These are phyloP conservation scores for Penicillium sp. DNA, from an alignment of 2,329 filamentous ascomycete genomes.

Conservation along the genomic window DNA sequence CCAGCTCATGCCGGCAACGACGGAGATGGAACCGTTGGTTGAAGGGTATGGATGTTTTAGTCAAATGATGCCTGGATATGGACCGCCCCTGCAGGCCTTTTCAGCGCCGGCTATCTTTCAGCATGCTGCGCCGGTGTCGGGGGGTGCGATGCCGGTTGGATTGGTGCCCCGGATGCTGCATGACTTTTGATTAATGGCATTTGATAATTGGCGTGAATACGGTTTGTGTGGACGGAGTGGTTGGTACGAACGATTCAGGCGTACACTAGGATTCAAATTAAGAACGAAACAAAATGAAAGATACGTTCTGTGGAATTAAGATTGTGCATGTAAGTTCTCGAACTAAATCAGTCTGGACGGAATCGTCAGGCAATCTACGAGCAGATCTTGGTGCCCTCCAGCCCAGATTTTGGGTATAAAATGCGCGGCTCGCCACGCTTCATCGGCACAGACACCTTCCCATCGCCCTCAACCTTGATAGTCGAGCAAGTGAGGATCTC, in stretches of 20 bases:
- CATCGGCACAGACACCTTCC: constrained; percentile 44
- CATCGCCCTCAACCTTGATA: constrained; percentile 40
- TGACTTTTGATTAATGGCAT: constrained; percentile 15
- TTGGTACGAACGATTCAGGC: too few relatives aligned
- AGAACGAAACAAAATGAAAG: too few relatives aligned
- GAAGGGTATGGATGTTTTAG: constrained; percentile 24
- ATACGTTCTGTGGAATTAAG: too few relatives aligned
- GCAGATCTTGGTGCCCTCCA: constrained; percentile 12
- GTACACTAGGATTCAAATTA: too few relatives aligned
- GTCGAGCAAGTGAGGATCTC: constrained; percentile 38
- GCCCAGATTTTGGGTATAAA: constrained; percentile 20
- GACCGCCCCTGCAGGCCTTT: constrained; percentile 13
- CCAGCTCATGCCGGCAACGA: constrained; percentile 15
- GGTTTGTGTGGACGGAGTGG: too few relatives aligned
- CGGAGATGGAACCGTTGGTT: constrained; percentile 23
- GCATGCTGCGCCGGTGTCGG: constrained; percentile 12
- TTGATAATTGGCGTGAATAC: background rate
- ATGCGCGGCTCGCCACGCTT: constrained; percentile 42
- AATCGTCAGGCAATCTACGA: constrained; percentile 7
- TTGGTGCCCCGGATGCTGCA: constrained; percentile 22
- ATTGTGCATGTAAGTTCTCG: too few relatives aligned
- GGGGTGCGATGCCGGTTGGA: constrained; percentile 21
- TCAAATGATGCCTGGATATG: constrained; percentile 23
- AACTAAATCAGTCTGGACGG: too few relatives aligned
- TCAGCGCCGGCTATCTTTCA: constrained; percentile 17